These are phyloP conservation scores for Colletotrichum tabaci DNA, from an alignment of 2,329 filamentous ascomycete species.

Conservation along the genomic window DNA sequence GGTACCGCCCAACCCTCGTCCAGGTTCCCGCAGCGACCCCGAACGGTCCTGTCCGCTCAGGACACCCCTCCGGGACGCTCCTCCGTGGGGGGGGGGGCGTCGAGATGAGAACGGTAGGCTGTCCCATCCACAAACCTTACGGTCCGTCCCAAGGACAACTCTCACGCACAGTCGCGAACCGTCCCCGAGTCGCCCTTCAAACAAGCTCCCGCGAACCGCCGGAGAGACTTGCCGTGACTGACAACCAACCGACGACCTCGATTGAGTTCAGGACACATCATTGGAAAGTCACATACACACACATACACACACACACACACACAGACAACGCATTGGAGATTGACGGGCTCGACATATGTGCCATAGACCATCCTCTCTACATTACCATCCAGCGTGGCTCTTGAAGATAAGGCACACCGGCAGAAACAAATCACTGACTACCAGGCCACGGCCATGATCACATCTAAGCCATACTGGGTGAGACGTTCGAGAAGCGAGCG, in stretches of 20 bases:
- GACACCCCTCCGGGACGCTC: background rate
- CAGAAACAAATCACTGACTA: no score
- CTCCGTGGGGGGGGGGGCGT: no score
- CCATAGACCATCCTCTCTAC: background rate
- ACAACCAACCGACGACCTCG: background rate
- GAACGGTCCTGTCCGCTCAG: no score
- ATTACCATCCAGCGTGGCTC: background rate
- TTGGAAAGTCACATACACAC: background rate
- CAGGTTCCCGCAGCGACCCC: background rate
- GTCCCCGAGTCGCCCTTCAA: no score
- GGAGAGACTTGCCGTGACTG: background rate
- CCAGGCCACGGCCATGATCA: background rate
- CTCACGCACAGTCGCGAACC: no score
- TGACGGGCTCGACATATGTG: background rate
- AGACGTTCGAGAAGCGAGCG: background rate
- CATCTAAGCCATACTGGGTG: background rate
- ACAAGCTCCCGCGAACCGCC: no score
- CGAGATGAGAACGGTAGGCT: no score
- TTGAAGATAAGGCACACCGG: no score
- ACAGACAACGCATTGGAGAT: background rate
- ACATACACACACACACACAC: slow-evolving; percentile 2
- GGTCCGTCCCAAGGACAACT: no score
- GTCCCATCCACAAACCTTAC: no score
- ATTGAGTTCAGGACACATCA: slow-evolving; percentile 18
- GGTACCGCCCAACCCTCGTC: background rate